A percentile compares a stretch with the other conserved stretches of the same genome.
Evolutionary conservation across 2,329 filamentous ascomycete genomes (phyloP).

Genomic region (Alternaria conjuncta): DNA sequence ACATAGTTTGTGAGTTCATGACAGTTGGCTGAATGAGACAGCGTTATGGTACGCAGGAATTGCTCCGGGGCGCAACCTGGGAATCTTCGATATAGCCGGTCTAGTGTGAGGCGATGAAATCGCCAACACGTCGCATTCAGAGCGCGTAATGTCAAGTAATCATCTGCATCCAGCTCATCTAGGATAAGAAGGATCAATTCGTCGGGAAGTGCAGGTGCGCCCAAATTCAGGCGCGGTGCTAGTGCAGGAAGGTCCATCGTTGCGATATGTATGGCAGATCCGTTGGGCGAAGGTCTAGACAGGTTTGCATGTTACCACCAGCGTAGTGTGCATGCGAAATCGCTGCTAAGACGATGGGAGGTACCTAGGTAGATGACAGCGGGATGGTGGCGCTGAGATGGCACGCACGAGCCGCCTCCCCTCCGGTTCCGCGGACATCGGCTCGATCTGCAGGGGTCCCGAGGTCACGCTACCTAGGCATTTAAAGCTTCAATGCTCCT

Average conservation of each 20-base stretch:
- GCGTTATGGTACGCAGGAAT: slow-evolving; percentile 10
- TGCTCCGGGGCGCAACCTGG: slow-evolving; percentile 3
- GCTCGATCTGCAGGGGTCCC: not conserved
- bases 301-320: not conserved
- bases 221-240: not conserved
- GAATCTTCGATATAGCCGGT: slow-evolving; percentile 7
- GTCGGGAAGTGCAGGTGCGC: slow-evolving; percentile 9
- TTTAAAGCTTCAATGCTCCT: not conserved
- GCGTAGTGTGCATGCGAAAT: not conserved
- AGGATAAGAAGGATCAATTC: slow-evolving; percentile 10
- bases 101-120: slow-evolving; percentile 6
- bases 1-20: not conserved
- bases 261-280: not conserved
- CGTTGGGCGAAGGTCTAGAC: not conserved
- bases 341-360: not conserved
- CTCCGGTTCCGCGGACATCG: not conserved
- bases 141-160: not conserved
- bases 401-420: not conserved
- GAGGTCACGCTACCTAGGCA: not conserved
- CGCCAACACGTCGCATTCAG: slow-evolving; percentile 7
- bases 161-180: slow-evolving; percentile 1
- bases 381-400: not conserved
- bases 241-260: not conserved
- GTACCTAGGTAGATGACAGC: not conserved
- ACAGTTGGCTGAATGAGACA: not conserved